A percentile compares a stretch with the other conserved stretches of the same genome.
Conservation (phyloP, 2,329 filamentous ascomycete genomes). For the Elsinoe necatrix region DNA sequence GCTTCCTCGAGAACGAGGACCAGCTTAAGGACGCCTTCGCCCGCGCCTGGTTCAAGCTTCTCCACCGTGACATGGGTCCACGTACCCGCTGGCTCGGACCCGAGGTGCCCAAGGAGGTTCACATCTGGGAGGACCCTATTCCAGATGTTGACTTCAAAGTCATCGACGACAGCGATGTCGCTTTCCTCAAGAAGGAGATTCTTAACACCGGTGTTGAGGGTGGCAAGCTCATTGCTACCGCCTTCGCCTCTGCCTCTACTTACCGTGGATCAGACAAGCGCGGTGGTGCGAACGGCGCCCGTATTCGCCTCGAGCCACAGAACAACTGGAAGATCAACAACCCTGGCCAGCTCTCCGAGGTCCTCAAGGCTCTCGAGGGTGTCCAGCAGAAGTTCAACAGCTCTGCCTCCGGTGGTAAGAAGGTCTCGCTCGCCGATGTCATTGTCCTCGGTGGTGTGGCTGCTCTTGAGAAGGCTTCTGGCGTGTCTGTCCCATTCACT, state of each 20-base stretch:
- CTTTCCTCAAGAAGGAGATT: slow-evolving; percentile 60
- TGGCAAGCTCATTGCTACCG: slow-evolving; percentile 55
- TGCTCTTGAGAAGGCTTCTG: slow-evolving; percentile 63
- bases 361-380: slow-evolving; percentile 53
- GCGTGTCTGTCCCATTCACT: slow-evolving; percentile 59
- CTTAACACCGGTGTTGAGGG: slow-evolving; percentile 53
- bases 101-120: slow-evolving; percentile 60
- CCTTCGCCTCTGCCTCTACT: slow-evolving; percentile 62
- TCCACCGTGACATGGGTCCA: slow-evolving; percentile 72
- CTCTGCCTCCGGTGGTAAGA: slow-evolving; percentile 48
- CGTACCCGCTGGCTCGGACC: slow-evolving; percentile 63
- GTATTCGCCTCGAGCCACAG: slow-evolving; percentile 65
- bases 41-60: slow-evolving; percentile 74
- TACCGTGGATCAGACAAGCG: slow-evolving; percentile 74
- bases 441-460: slow-evolving; percentile 67
- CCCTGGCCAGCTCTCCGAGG: slow-evolving; percentile 54
- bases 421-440: slow-evolving; percentile 68
- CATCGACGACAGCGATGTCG: slow-evolving; percentile 55
- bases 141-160: slow-evolving; percentile 50
- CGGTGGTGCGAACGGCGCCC: slow-evolving; percentile 71
- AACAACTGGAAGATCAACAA: slow-evolving; percentile 69
- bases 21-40: slow-evolving; percentile 61
- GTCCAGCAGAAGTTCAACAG: slow-evolving; percentile 61
- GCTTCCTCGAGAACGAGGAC: slow-evolving; percentile 60
- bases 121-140: slow-evolving; percentile 69